Conservation (phyloP, 495 filamentous ascomycete genomes). For the Penicillium daleae region DNA sequence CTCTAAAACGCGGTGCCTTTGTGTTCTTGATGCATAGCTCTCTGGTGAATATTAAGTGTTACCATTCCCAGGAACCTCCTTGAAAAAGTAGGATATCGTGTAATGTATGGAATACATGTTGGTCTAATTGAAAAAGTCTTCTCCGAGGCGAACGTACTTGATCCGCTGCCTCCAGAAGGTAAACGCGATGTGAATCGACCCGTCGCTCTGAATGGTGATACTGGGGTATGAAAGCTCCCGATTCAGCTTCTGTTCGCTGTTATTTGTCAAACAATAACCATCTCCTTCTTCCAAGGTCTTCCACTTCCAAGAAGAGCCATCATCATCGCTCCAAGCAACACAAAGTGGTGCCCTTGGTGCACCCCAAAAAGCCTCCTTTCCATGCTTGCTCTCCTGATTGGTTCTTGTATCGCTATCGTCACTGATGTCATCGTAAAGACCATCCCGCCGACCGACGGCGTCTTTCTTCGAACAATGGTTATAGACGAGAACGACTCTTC, state of each 20-base stretch:
- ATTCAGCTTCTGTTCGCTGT: constrained; percentile 32
- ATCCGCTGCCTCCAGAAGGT: constrained; percentile 35
- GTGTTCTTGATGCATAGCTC: too few relatives aligned
- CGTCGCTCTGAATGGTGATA: constrained; percentile 21
- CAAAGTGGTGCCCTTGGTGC: constrained; percentile 28
- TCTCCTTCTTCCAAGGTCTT: constrained; percentile 30
- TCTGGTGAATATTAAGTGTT: too few relatives aligned
- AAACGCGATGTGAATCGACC: constrained; percentile 26
- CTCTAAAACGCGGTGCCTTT: too few relatives aligned
- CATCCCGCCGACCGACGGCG: constrained; percentile 27
- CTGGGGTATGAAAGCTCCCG: constrained; percentile 33
- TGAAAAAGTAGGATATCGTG: neutral
- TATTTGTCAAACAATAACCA: constrained; percentile 32
- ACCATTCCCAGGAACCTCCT: too few relatives aligned
- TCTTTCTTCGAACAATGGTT: constrained; percentile 31
- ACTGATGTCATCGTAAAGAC: constrained; percentile 33
- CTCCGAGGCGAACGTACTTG: constrained; percentile 26
- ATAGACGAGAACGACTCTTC: constrained; percentile 28
- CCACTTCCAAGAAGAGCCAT: constrained; percentile 21
- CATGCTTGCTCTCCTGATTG: constrained; percentile 27
- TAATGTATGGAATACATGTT: neutral
- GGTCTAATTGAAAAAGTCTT: constrained; percentile 23
- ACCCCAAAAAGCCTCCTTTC: constrained; percentile 35
- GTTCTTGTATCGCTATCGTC: constrained; percentile 24
- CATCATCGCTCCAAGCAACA: constrained; percentile 33